Evolutionary conservation across 257 asterid species (phyloP).

Genomic region (Verbena officinalis): DNA sequence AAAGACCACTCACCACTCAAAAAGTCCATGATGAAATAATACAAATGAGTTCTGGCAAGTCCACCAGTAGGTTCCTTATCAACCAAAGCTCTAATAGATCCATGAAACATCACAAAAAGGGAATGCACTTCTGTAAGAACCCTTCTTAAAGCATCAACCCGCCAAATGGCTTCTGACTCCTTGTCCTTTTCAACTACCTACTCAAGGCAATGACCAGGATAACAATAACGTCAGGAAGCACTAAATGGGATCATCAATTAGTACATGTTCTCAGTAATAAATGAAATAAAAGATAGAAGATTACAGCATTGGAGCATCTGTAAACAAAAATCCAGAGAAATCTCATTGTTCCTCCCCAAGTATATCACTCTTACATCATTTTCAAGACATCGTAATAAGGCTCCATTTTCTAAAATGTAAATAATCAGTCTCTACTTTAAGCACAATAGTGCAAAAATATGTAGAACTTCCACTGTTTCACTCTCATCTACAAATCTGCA

Average conservation of each 20-base stretch:
- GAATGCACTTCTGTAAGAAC: conserved; percentile 90
- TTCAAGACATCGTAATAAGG: background rate
- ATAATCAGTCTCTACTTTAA: conserved; percentile 1
- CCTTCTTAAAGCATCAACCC: conserved; percentile 66
- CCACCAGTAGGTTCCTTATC: conserved; percentile 96
- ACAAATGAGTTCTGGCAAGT: conserved; percentile 71
- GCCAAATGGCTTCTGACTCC: conserved; percentile 84
- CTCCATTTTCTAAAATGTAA: background rate
- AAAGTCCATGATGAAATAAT: conserved; percentile 90
- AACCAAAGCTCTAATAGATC: conserved; percentile 71
- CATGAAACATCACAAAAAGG: conserved; percentile 92
- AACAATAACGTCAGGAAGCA: conserved; percentile 23
- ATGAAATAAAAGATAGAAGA: background rate
- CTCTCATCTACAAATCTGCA: conserved; percentile 13
- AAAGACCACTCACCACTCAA: conserved; percentile 76
- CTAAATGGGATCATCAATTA: conserved; percentile 7
- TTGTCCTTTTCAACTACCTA: conserved; percentile 81
- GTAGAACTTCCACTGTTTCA: background rate
- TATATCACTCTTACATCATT: background rate
- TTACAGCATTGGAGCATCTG: background rate
- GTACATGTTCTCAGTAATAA: background rate
- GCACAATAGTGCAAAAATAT: background rate
- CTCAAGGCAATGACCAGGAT: conserved; percentile 30
- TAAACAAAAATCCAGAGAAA: background rate
- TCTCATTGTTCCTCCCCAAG: conserved; percentile 5